Percentiles rank a stretch among this genome's conserved stretches.
These are phyloP conservation scores for Trichoderma parareesei DNA, from an alignment of 495 filamentous ascomycete species.

Conservation along the genomic window DNA sequence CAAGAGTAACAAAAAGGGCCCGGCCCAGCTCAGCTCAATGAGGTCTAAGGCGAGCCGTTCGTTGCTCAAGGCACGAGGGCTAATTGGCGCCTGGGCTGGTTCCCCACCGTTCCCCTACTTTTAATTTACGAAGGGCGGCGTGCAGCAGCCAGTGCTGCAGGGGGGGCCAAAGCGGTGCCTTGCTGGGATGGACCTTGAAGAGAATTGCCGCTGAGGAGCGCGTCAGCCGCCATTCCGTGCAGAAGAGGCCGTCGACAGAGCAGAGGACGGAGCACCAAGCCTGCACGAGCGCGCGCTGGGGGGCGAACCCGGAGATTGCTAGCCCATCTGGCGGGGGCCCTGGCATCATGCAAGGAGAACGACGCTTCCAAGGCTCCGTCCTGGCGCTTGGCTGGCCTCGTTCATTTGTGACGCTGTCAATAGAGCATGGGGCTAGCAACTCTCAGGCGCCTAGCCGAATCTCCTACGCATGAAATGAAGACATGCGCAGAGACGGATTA, in stretches of 20 bases:
- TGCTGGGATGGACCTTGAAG: slow-evolving; percentile 7
- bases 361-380: background rate
- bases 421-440: background rate
- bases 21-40: background rate
- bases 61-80: background rate
- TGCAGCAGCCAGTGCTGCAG: background rate
- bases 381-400: background rate
- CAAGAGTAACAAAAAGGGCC: background rate
- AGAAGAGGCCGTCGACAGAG: no score
- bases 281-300: background rate
- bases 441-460: background rate
- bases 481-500: background rate
- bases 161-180: background rate
- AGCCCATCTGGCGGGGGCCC: background rate
- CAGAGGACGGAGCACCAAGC: no score
- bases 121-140: slow-evolving; percentile 9
- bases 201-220: slow-evolving; percentile 5
- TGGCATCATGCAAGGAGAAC: background rate
- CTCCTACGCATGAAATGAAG: background rate
- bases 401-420: slow-evolving; percentile 7
- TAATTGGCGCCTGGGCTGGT: background rate
- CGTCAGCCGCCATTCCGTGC: background rate
- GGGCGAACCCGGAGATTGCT: background rate
- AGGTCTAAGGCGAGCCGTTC: background rate
- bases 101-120: slow-evolving; percentile 9